Evolutionary conservation across 441 rosid genomes (phyloP).

Genomic region (Adansonia grandidieri): DNA sequence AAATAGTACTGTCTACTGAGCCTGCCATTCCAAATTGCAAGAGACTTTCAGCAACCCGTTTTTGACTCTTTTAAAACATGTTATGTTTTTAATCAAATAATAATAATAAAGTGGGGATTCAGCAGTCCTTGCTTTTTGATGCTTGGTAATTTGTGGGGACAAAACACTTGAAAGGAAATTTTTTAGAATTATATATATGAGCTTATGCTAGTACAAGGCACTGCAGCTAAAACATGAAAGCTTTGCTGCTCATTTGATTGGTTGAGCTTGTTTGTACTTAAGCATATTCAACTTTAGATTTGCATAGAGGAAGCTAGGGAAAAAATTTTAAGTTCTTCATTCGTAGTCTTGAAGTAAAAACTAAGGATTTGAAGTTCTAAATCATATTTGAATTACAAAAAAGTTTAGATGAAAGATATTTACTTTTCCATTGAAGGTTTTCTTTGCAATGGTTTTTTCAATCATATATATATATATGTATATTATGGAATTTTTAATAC

Average conservation of each 20-base stretch:
- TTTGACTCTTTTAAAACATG: background rate
- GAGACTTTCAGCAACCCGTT: background rate
- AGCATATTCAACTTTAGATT: background rate
- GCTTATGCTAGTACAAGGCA: background rate
- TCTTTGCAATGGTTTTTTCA: background rate
- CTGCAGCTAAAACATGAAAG: background rate
- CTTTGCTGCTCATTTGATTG: background rate
- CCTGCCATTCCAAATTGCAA: background rate
- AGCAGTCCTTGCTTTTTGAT: background rate
- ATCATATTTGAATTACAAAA: background rate
- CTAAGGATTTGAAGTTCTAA: background rate
- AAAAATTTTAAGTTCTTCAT: background rate
- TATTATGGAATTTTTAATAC: background rate
- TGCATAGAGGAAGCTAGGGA: background rate
- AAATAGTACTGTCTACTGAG: background rate
- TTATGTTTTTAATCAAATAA: background rate
- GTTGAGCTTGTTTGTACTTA: constrained; percentile 1
- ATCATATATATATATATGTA: background rate
- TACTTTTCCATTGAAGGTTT: background rate
- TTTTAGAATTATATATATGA: background rate
- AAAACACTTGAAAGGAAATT: background rate
- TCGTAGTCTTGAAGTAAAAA: background rate
- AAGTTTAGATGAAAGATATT: background rate
- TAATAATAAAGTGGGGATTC: background rate
- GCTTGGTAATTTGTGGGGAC: background rate